Conservation (phyloP, 2,329 filamentous ascomycete genomes). For the Davidsoniella virescens region DNA sequence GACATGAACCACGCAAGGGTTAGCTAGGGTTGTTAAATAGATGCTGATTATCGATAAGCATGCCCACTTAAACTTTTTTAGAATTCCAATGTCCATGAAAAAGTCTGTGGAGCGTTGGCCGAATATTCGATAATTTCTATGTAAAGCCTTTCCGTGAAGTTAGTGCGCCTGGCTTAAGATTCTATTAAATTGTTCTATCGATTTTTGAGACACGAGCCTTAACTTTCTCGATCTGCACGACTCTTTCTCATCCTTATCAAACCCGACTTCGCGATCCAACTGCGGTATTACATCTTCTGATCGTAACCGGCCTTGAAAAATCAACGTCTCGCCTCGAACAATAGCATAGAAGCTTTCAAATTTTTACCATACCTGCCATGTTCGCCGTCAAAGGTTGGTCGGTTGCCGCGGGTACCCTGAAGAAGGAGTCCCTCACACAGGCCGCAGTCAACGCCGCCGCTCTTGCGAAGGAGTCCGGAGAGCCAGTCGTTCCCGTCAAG, state of each 20-base stretch:
- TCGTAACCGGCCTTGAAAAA: neutral
- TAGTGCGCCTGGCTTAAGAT: no score
- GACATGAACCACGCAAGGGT: no score
- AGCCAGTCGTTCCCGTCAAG: constrained; percentile 17
- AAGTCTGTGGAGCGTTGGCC: neutral
- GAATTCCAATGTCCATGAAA: neutral
- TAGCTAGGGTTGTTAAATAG: no score
- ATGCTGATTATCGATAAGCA: constrained; percentile 2
- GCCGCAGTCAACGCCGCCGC: constrained; percentile 15
- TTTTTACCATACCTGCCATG: constrained; percentile 34
- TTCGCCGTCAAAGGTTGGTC: constrained; percentile 93
- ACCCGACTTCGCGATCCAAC: neutral
- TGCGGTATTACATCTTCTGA: neutral
- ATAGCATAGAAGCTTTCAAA: neutral
- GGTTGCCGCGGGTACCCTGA: constrained; percentile 54
- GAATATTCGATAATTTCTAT: no score
- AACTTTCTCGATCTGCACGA: no score
- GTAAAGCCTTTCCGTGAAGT: neutral
- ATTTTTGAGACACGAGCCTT: no score
- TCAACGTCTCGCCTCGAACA: neutral
- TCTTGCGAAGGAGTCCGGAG: constrained; percentile 17
- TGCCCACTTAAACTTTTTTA: constrained; percentile 3
- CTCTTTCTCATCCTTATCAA: no score
- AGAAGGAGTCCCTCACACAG: constrained; percentile 39
- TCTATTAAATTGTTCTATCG: no score